Evolutionary conservation across 306 rosid species (phyloP).

Genomic region (Leucaena leucocephala): DNA sequence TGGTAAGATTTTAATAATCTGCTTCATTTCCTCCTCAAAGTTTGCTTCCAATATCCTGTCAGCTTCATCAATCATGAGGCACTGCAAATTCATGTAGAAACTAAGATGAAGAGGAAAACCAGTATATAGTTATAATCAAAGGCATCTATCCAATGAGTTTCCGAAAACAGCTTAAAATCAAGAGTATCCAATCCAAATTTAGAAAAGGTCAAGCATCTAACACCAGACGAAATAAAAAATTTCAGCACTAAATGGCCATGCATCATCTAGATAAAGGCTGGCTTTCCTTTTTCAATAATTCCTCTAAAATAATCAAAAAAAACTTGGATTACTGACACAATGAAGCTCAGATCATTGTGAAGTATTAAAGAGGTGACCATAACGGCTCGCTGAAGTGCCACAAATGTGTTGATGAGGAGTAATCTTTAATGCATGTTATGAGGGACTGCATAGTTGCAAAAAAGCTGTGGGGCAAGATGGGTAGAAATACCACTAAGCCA

Average conservation of each 20-base stretch:
- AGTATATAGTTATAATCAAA: conserved; percentile 37
- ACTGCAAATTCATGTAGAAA: conserved; percentile 54
- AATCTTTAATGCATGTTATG: too few species aligned
- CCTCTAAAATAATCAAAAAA: conserved; percentile 4
- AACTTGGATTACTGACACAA: neutral
- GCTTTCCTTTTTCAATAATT: neutral
- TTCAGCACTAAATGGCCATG: neutral
- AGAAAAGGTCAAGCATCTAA: conserved; percentile 1
- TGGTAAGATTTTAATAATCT: conserved; percentile 76
- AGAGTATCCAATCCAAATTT: neutral
- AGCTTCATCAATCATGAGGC: conserved; percentile 92
- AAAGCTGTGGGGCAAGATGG: too few species aligned
- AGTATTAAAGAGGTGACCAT: neutral
- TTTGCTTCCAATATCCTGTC: conserved; percentile 95
- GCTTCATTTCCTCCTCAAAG: conserved; percentile 97
- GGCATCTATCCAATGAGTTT: conserved; percentile 5
- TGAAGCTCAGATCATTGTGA: neutral
- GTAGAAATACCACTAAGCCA: too few species aligned
- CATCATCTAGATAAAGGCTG: neutral
- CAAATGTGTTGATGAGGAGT: too few species aligned
- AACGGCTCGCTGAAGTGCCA: too few species aligned
- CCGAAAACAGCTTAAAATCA: conserved; percentile 11
- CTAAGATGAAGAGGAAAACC: conserved; percentile 35
- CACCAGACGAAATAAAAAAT: conserved; percentile 1
- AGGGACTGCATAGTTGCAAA: too few species aligned